Evolutionary conservation across 2,329 filamentous ascomycete genomes (phyloP).

Genomic region (Ceratocystis albifundus): DNA sequence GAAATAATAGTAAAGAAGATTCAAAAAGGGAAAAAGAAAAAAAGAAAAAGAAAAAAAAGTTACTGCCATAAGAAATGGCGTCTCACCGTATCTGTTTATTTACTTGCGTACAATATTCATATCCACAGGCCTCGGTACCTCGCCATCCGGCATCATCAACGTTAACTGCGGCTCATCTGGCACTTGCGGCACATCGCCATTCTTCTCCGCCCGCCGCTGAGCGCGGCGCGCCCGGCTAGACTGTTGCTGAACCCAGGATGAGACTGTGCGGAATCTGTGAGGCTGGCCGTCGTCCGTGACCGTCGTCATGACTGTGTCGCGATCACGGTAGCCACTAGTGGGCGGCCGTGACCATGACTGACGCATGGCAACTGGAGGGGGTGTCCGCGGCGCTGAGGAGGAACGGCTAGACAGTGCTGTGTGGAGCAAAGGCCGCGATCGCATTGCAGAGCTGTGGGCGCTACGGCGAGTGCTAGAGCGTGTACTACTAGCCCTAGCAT

Average conservation of each 20-base stretch:
- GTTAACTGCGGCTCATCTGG: conserved; percentile 38
- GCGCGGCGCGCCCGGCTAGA: conserved; percentile 42
- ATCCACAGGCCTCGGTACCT: conserved; percentile 37
- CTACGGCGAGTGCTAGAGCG: conserved; percentile 15
- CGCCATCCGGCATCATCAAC: conserved; percentile 42
- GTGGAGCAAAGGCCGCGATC: not conserved
- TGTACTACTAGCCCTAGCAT: conserved; percentile 20
- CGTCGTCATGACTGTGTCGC: conserved; percentile 44
- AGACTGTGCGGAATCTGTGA: conserved; percentile 46
- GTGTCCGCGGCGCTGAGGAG: conserved; percentile 4
- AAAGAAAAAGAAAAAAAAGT: not conserved
- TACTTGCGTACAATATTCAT: conserved; percentile 17
- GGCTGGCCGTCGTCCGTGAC: conserved; percentile 41
- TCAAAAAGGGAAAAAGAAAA: conserved; percentile 4
- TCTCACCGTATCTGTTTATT: not conserved
- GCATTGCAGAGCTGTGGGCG: conserved; percentile 1
- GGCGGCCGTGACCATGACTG: conserved; percentile 20
- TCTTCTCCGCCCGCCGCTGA: conserved; percentile 32
- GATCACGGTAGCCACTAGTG: conserved; percentile 26
- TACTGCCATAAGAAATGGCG: not conserved
- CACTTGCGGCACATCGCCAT: conserved; percentile 30
- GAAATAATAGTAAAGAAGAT: not conserved
- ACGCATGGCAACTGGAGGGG: conserved; percentile 13
- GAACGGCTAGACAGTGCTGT: not conserved
- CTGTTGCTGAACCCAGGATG: conserved; percentile 56